Conservation (phyloP, 768 basidiomycete genomes). For the Brasilioporus rufonigricans region DNA sequence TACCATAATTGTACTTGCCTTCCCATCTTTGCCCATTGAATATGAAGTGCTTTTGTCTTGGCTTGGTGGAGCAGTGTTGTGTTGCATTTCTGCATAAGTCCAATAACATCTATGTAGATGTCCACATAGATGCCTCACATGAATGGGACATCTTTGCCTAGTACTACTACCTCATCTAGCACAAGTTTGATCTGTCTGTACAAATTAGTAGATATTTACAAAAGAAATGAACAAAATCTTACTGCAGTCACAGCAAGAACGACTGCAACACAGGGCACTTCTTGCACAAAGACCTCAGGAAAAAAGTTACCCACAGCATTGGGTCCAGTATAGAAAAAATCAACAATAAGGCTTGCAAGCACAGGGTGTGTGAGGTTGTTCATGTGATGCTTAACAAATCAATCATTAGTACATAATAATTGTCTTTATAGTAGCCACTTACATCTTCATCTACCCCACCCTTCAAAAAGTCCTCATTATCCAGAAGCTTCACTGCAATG, state of each 20-base stretch:
- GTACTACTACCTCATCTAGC: background rate
- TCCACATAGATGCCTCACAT: background rate
- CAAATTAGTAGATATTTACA: background rate
- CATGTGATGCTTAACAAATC: background rate
- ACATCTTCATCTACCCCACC: background rate
- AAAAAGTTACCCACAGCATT: background rate
- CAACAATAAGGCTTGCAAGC: background rate
- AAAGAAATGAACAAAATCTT: background rate
- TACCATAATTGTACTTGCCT: background rate
- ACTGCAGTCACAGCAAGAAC: background rate
- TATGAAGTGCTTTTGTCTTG: too few species aligned
- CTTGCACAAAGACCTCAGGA: background rate
- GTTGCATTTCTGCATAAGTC: background rate
- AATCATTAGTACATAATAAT: background rate
- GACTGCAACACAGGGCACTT: background rate
- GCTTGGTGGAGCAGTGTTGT: too few species aligned
- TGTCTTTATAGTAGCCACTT: background rate
- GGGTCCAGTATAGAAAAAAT: too few species aligned
- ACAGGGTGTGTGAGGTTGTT: background rate
- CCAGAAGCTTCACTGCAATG: background rate
- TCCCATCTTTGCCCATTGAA: background rate
- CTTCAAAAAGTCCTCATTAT: background rate
- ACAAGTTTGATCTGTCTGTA: too few species aligned
- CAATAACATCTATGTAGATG: too few species aligned
- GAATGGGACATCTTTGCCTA: background rate